phyloP scores from a whole-genome alignment of 1,284 basidiomycete species.

The Trichosporon sp. region DNA sequence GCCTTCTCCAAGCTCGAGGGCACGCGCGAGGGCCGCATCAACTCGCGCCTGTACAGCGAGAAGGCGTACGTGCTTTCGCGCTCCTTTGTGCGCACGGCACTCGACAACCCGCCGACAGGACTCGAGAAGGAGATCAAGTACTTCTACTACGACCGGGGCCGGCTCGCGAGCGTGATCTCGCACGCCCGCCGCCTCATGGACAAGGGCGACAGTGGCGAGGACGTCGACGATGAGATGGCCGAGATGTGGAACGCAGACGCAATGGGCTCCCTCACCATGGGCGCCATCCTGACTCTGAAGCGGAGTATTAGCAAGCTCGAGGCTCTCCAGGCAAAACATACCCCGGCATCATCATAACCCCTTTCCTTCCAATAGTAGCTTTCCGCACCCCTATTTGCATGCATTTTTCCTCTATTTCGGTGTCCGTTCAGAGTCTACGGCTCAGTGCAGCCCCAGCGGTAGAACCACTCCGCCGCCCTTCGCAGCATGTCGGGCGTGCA shows the following conservation, averaged over 20 bases:
- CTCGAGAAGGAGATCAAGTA: conserved; percentile 73
- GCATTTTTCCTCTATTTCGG: conserved; percentile 5
- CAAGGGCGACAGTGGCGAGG: conserved; percentile 55
- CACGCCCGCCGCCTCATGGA: conserved; percentile 69
- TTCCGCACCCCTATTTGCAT: neutral
- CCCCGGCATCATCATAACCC: neutral
- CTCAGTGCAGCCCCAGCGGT: conserved; percentile 46
- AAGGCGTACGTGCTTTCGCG: conserved; percentile 89
- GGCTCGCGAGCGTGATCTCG: conserved; percentile 68
- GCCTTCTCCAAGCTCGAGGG: conserved; percentile 84
- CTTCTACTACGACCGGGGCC: conserved; percentile 70
- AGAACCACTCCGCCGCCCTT: conserved; percentile 54
- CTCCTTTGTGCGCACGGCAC: conserved; percentile 80
- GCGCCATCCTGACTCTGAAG: conserved; percentile 74
- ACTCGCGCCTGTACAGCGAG: conserved; percentile 63
- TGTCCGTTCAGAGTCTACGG: neutral
- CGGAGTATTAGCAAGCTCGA: conserved; percentile 12
- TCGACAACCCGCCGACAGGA: conserved; percentile 72
- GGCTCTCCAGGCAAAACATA: neutral
- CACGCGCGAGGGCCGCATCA: conserved; percentile 83
- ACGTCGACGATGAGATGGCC: conserved; percentile 57
- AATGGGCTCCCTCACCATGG: conserved; percentile 73
- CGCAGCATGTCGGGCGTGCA: conserved; percentile 55
- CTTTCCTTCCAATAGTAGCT: neutral
- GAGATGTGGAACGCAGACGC: conserved; percentile 61